Base-by-base conservation (phyloP, 768 basidiomycete species). In the Myochromella boudieri region DNA sequence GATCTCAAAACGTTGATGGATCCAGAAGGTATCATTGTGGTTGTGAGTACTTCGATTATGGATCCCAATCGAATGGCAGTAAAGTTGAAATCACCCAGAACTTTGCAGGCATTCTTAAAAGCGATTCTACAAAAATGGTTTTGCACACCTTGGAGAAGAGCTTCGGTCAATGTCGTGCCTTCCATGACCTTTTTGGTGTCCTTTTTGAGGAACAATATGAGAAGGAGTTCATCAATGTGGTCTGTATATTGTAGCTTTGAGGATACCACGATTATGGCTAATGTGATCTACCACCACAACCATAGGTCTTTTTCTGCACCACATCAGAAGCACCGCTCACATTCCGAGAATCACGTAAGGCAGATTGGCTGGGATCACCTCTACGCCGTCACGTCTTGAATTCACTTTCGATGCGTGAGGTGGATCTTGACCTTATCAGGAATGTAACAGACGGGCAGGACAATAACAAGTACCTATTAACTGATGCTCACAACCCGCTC, bases 221-320 rank as follows among this genome's bases (percentile, higher is more conserved):
- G 28, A 62, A 69, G 1, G 77, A 81, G 21, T 81, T 87, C 60
- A 68, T 84, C 43, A 95, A 95, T 61, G 77, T 92, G 72, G 91
- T 92, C 49, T 41, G 76, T 68, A 7, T 17, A 26, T n/a, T n/a
- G n/a, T n/a, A n/a, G n/a, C n/a, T n/a, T n/a, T n/a, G n/a, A n/a
- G n/a, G n/a, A n/a, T n/a, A n/a, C n/a, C 31, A 8, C 44, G 18
- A 24, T 42, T 41, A 25, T n/a, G 8, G 3, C 6, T 14, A 14
- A n/a, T n/a, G 20, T 38, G 9, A 42, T 27, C 10, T 37, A 28
- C 21, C 42, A 29, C 37, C 26, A 37, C 20, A 27, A 25, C 17
- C 29, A 18, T 48, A 94, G 93, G 86, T 92, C 12, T 78, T 93
- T 57, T 86, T 95, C 68, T 95, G 94, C 64, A 85, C 84, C 0